Base-by-base conservation (phyloP, 177 flowering plant species). In the Vitis hybrid region DNA sequence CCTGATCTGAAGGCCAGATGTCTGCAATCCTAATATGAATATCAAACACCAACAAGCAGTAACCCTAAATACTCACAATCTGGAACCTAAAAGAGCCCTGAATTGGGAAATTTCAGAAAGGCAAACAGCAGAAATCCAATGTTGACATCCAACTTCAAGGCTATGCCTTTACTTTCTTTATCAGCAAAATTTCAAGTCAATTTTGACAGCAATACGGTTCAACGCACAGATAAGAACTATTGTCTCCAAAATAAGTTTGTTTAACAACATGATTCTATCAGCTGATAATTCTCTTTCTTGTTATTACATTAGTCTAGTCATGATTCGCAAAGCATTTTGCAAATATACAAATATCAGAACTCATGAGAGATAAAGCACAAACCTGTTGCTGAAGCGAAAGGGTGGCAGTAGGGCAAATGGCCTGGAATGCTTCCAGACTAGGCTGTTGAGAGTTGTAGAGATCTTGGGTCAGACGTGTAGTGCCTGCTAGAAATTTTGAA, bases 351-450 rank as follows among this genome's bases (percentile, higher is more conserved):
- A 38, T 1, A 66, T 60, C 2, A 52, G 13, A 50, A 50, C 49
- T 12, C 17, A 49, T 28, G 44, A 50, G 33, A 47, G 12, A 54
- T 44, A 9, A 17, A 60, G 22, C 54, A 62, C 9, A 66, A 73
- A 94, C 98, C 97, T 94, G 98, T 77, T 92, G 98, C 85, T 94
- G 98, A 77, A 94, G 77, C 3, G 97, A 92, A 70, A 94, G 55
- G 6, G 80, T 78, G 54, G 84, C 83, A 50, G 76, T 65, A 13
- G 98, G 98, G 66, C 86, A 85, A 59, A 91, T 65, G 58, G 84
- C 79, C 68, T 79, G 84, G 15, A 92, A 50, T 67, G 85, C 83
- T 66, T 84, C 88, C 56, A 76, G 5, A 67, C 62, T 73, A 1
- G 87, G 82, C 59, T 72, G 79, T 62, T 74, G 79, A 49, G 92